Base-by-base conservation (phyloP, 768 basidiomycete genomes). In the Mycena crocata region DNA sequence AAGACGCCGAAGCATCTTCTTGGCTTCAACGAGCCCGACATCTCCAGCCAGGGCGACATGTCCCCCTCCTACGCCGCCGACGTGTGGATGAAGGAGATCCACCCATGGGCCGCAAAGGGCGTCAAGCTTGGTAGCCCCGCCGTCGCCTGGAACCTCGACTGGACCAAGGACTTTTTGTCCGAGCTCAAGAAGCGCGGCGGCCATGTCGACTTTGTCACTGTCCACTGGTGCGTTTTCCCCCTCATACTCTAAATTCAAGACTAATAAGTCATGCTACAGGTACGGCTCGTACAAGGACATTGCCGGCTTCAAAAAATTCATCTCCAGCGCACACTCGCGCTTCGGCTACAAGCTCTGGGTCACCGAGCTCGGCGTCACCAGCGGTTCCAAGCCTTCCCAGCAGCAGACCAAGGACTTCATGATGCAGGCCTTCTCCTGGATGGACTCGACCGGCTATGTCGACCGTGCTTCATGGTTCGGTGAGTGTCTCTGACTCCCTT, bases 1-100 rank as follows among this genome's bases (percentile, higher is more conserved):
- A 51, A 64, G 23, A 24, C 23, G 21, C 67, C 67, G 4, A 26
- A 42, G 31, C 42, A 68, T 32, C 62, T 68, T 0, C 34, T 68
- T 24, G 55, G 61, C 15, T 68, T 68, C 49, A 68, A 68, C 56
- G 67, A 68, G 42, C 67, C 67, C n/a, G 67, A 68, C 56, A 55
- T 64, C 39, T 23, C 30, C 21, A 24, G n/a, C 2, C 66, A 70
- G 57, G 59, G 60, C 19, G 64, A 70, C 57, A 67, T 70, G 66
- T 28, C 24, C 0, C 69, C 69, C 24, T 7, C 35, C 8, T 1
- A 42, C 49, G 69, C 69, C 28, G 69, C 66, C 2, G 26, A 58
- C 17, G 19, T 64, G 21, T 70, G 44, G 48, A 67, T 67, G 66
- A 5, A 67, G 37, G 59, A n/a, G 51, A 64, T 70, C 37, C 44